phyloP scores from a whole-genome alignment of 2,329 filamentous ascomycete species.

The Pseudonectria buxi region DNA sequence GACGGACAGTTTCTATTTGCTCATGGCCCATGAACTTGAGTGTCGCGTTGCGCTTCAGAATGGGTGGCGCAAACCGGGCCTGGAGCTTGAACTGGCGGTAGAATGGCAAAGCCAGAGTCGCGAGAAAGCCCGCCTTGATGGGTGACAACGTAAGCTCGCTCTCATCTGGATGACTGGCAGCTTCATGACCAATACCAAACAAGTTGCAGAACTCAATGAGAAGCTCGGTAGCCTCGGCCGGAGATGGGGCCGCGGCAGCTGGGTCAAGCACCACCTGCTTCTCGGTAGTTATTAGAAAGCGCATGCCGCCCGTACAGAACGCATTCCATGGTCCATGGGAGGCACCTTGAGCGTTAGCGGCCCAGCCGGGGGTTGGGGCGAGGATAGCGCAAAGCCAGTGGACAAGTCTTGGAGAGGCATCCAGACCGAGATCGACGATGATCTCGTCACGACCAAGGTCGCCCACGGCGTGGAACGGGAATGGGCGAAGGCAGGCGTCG shows the following conservation, averaged over 20 bases:
- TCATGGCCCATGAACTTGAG: slow-evolving; percentile 3
- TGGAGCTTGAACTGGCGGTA: slow-evolving; percentile 21
- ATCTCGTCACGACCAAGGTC: slow-evolving; percentile 11
- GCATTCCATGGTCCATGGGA: slow-evolving; percentile 16
- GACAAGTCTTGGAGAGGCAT: slow-evolving; percentile 16
- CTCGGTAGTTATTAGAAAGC: slow-evolving; percentile 17
- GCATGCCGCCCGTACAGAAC: slow-evolving; percentile 7
- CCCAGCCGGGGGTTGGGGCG: slow-evolving; percentile 15
- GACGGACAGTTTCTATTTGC: slow-evolving; percentile 10
- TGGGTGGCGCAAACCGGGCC: slow-evolving; percentile 15
- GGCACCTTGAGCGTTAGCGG: slow-evolving; percentile 12
- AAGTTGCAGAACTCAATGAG: slow-evolving; percentile 20
- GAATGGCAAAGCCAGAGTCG: slow-evolving; percentile 20
- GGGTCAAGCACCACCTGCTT: slow-evolving; percentile 11
- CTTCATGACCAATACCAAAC: slow-evolving; percentile 18
- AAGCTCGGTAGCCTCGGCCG: slow-evolving; percentile 16
- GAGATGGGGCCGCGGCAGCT: slow-evolving; percentile 8
- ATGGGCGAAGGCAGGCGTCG: slow-evolving; percentile 15
- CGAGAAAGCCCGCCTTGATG: slow-evolving; percentile 20
- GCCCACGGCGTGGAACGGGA: slow-evolving; percentile 12
- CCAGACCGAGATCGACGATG: slow-evolving; percentile 12
- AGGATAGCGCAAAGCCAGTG: slow-evolving; percentile 23
- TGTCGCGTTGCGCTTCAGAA: slow-evolving; percentile 5
- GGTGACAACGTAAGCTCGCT: slow-evolving; percentile 11
- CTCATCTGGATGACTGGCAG: slow-evolving; percentile 1